Evolutionary conservation across 2,329 filamentous ascomycete genomes (phyloP).

Genomic region (Hypoxylon rubiginosum): DNA sequence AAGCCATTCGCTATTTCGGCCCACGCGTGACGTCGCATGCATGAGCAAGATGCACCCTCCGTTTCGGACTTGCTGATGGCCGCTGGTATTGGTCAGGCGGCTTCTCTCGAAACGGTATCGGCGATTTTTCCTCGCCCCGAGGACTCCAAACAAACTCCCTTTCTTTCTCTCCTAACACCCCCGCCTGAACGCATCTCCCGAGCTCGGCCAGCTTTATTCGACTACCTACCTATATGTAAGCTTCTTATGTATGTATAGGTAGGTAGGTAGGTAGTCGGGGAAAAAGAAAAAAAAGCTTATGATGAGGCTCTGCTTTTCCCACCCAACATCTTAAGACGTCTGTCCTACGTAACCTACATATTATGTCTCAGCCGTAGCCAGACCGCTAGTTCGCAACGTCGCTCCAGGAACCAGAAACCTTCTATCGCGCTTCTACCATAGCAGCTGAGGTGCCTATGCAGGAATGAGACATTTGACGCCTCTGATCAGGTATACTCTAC

Average conservation of each 20-base stretch:
- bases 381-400: conserved; percentile 5
- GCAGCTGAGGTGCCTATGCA: neutral
- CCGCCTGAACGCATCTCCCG: neutral
- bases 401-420: neutral
- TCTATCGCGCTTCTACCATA: neutral
- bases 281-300: neutral
- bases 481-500: neutral
- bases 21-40: conserved; percentile 30
- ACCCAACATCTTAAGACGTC: neutral
- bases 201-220: neutral
- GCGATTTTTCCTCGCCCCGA: conserved; percentile 19
- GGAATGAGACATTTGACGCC: neutral
- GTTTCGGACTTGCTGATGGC: conserved; percentile 30
- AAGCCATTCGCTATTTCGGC: neutral
- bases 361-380: neutral
- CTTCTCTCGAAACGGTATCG: conserved; percentile 10
- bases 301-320: conserved; percentile 3
- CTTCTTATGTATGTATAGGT: no score
- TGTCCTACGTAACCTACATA: neutral
- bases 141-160: conserved; percentile 1
- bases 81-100: conserved; percentile 22
- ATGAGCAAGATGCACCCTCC: conserved; percentile 18
- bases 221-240: neutral
- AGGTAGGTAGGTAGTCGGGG: no score
- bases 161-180: neutral